Conservation (phyloP, 805 yeast species). For the Cyberlindnera galapagoensis region DNA sequence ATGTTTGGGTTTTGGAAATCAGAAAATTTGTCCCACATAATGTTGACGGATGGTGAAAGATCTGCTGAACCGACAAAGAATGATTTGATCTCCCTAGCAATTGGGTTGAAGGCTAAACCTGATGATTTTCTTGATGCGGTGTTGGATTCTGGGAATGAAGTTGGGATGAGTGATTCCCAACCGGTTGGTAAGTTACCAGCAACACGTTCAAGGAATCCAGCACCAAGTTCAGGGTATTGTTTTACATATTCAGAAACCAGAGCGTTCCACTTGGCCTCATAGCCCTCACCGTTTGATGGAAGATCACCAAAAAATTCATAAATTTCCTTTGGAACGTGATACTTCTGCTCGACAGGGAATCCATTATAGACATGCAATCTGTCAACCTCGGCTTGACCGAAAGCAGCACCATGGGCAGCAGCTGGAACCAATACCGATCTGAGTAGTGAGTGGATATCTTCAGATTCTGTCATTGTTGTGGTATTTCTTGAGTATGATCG, state of each 20-base stretch:
- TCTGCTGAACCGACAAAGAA: constrained; percentile 11
- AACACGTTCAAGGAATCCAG: constrained; percentile 74
- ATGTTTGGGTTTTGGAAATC: constrained; percentile 85
- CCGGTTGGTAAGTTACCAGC: constrained; percentile 69
- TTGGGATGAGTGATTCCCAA: constrained; percentile 76
- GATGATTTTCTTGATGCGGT: constrained; percentile 92
- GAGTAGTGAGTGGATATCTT: constrained; percentile 42
- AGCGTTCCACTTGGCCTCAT: constrained; percentile 67
- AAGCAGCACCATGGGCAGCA: constrained; percentile 93
- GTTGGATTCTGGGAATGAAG: constrained; percentile 62
- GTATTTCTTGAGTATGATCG: not conserved
- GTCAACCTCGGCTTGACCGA: constrained; percentile 83
- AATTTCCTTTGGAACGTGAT: constrained; percentile 79
- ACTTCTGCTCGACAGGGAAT: constrained; percentile 76
- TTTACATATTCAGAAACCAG: constrained; percentile 51
- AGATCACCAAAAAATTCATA: constrained; percentile 54
- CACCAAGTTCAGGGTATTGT: constrained; percentile 71
- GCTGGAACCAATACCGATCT: constrained; percentile 93
- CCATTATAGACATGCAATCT: constrained; percentile 81
- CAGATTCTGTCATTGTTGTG: constrained; percentile 4
- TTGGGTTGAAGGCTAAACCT: constrained; percentile 53
- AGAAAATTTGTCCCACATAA: constrained; percentile 41
- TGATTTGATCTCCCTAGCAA: constrained; percentile 5
- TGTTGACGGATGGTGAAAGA: constrained; percentile 8
- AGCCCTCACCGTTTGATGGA: constrained; percentile 53